Conservation (phyloP, 768 basidiomycete genomes). For the Mycena haematopus region DNA sequence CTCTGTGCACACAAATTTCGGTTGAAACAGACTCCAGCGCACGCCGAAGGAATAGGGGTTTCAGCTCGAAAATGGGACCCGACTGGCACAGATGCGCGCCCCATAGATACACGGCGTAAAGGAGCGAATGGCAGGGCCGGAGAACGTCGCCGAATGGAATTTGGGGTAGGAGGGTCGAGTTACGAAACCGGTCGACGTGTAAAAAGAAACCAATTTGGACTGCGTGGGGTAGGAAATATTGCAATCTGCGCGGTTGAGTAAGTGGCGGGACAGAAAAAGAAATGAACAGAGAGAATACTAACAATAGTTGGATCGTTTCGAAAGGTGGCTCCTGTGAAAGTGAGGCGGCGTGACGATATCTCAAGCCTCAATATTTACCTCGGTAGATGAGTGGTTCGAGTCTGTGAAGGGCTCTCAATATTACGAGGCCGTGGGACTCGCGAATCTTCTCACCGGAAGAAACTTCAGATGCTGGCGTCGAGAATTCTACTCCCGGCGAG, state of each 20-base stretch:
- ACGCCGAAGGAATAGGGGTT: conserved; percentile 1
- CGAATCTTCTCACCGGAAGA: conserved; percentile 1
- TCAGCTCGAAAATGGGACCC: not conserved
- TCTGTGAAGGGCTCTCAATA: not conserved
- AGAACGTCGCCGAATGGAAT: not conserved
- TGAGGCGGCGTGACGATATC: not conserved
- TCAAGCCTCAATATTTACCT: not conserved
- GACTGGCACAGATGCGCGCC: conserved; percentile 10
- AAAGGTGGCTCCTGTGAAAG: conserved; percentile 9
- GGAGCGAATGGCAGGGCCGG: conserved; percentile 12
- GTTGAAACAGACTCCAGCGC: conserved; percentile 9
- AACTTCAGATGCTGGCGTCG: not conserved
- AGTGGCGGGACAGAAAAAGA: not conserved
- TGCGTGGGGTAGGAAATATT: conserved; percentile 7
- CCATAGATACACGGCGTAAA: conserved; percentile 18
- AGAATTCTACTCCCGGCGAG: not conserved
- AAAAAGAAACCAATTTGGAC: conserved; percentile 17
- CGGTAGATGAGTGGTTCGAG: not conserved
- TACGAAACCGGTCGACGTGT: conserved; percentile 11
- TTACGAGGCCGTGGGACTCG: not conserved
- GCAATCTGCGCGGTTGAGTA: not conserved
- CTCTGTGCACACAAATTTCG: not conserved
- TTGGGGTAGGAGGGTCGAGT: conserved; percentile 3
- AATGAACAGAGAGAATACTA: not conserved
- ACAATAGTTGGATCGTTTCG: conserved; percentile 11